These are phyloP conservation scores for Solanum chiquidenum DNA, from an alignment of 257 asterid species.

Conservation along the genomic window DNA sequence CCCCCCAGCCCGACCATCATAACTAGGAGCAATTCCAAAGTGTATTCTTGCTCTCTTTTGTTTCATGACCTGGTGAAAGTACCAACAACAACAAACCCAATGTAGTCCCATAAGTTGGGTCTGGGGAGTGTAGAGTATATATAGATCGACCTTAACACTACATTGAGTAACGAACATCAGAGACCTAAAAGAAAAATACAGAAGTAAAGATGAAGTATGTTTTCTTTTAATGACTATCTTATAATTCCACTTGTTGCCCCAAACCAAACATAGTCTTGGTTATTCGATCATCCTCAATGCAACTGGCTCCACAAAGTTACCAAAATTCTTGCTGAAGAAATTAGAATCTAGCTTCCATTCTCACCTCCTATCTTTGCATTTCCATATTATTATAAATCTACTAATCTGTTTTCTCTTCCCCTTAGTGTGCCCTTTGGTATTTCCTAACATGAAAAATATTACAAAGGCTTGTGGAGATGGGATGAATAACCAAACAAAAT, in stretches of 20 bases:
- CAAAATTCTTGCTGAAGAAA: neutral
- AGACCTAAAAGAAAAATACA: neutral
- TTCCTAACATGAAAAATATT: constrained; percentile 61
- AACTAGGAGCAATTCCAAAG: neutral
- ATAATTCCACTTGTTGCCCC: neutral
- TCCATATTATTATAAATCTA: neutral
- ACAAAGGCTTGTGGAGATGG: constrained; percentile 49
- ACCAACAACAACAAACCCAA: neutral
- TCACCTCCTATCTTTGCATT: neutral
- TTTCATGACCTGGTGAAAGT: neutral
- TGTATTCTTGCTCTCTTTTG: neutral
- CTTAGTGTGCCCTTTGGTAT: constrained; percentile 84
- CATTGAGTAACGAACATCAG: neutral
- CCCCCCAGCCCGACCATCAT: neutral
- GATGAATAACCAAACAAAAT: constrained; percentile 39
- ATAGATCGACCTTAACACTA: neutral
- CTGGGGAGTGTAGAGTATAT: neutral
- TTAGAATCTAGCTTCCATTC: neutral
- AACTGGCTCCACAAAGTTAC: neutral
- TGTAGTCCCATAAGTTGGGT: neutral
- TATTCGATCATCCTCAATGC: neutral
- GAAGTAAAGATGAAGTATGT: neutral
- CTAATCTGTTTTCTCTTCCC: neutral
- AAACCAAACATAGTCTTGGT: neutral
- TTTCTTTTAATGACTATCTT: neutral